phyloP scores from a whole-genome alignment of 106 monocot genomes.

The Dendrobium catenatum region DNA sequence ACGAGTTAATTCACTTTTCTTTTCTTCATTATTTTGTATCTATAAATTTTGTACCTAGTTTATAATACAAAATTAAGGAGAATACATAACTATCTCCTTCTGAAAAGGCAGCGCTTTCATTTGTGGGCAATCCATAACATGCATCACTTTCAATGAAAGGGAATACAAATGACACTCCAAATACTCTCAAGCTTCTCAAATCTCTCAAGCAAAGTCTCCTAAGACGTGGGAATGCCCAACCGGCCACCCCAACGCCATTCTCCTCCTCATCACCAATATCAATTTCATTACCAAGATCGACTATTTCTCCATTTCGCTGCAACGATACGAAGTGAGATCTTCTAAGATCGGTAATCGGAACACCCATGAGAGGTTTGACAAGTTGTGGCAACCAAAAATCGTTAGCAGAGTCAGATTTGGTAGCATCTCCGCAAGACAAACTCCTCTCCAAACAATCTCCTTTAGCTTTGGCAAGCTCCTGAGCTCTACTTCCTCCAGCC shows the following conservation, averaged over 20 bases:
- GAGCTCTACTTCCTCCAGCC: conserved; percentile 5
- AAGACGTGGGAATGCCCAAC: background rate
- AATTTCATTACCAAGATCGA: background rate
- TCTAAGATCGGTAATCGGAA: conserved; percentile 9
- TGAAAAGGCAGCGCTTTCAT: background rate
- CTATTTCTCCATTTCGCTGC: conserved; percentile 5
- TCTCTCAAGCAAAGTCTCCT: background rate
- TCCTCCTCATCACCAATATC: background rate
- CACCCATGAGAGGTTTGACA: conserved; percentile 11
- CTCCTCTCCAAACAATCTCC: conserved; percentile 15
- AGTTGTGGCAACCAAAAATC: background rate
- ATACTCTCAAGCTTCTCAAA: background rate
- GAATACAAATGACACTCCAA: background rate
- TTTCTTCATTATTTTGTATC: background rate
- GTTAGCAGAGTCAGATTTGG: background rate
- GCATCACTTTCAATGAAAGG: background rate
- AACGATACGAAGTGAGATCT: background rate
- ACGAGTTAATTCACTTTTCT: background rate
- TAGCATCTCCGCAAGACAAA: background rate
- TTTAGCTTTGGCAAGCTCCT: background rate
- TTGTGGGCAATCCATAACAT: background rate
- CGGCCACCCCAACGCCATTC: background rate
- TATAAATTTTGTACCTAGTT: too few relatives aligned
- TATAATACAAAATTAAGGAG: too few relatives aligned
- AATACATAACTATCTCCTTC: background rate